Base-by-base conservation (phyloP, 1,284 basidiomycete species). In the Tremellales sp. region DNA sequence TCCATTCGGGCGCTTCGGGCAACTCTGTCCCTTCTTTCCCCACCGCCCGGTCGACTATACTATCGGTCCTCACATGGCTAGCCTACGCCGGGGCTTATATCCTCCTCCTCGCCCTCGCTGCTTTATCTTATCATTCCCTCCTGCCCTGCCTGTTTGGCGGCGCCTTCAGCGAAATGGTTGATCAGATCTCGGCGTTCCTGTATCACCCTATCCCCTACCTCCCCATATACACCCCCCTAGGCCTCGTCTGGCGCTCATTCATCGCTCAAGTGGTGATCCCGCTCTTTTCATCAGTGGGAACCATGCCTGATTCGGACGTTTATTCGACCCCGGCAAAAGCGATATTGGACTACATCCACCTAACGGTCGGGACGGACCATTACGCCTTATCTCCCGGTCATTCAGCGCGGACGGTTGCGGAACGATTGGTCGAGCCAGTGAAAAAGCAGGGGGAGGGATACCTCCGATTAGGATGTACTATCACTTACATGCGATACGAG, bases 271-370 rank as follows among this genome's bases (percentile, higher is more conserved):
- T 86, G 0, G 65, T 87, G 43, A 59, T 83, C 1, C 83, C 84
- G 0, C 67, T 87, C 39, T 85, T 86, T 62, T 84, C 83, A n/a
- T 83, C 83, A 0, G 81, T 87, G 1, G 84, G 83, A 47, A 87
- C 85, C 0, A 73, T 73, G 70, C 67, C 70, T 0, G 47, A 51
- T 2, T 15, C 46, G 5, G 70, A 71, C 44, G 62, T 71, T 27
- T 57, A 53, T 48, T 17, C 44, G 1, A 59, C 65, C 1, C 67
- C 65, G 2, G 54, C 63, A 4, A 40, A 48, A 17, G 36, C 48
- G 3, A 27, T 73, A 22, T 54, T 71, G 11, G 67, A 67, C 31
- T 73, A 73, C 51, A 57, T 71, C n/a, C 63, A 73, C 45, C 46
- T 53, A 2, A 67, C 64, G 0, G 15, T 70, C 13, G 68, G 68